phyloP scores from a whole-genome alignment of 352 stramenopile genomes.

The Phytophthora pinifolia region DNA sequence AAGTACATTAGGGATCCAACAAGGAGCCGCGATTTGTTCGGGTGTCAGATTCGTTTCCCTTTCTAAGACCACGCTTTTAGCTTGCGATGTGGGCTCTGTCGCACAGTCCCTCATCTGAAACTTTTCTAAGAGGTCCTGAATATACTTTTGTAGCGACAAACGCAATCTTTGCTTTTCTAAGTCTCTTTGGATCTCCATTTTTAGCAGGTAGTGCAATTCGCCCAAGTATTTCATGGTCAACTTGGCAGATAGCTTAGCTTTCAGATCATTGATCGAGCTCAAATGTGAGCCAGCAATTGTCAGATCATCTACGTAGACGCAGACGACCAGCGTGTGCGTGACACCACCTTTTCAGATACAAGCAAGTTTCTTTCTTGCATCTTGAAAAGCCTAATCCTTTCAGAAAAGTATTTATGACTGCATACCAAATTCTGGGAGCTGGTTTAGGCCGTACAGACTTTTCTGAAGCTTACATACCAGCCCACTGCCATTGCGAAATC shows the following conservation, averaged over 20 bases:
- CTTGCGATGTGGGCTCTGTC: constrained; percentile 1
- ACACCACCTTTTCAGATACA: constrained; percentile 17
- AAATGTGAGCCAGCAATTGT: constrained; percentile 7
- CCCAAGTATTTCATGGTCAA: constrained; percentile 9
- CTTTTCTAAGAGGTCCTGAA: constrained; percentile 2
- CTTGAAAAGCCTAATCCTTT: neutral
- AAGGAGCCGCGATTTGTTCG: constrained; percentile 1
- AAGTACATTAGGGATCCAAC: constrained; percentile 12
- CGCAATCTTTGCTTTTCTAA: neutral
- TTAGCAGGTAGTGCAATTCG: constrained; percentile 5
- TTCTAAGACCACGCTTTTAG: constrained; percentile 10
- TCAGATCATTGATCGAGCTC: constrained; percentile 1
- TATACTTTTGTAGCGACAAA: constrained; percentile 11
- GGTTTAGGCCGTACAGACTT: constrained; percentile 16
- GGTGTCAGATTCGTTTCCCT: neutral
- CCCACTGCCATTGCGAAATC: no score
- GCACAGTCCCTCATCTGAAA: constrained; percentile 7
- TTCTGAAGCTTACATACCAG: constrained; percentile 15
- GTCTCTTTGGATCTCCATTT: constrained; percentile 14
- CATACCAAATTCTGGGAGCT: constrained; percentile 13
- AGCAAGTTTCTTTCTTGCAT: constrained; percentile 15
- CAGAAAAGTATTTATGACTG: constrained; percentile 4
- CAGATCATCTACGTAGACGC: constrained; percentile 10
- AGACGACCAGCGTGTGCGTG: constrained; percentile 1
- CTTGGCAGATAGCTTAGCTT: constrained; percentile 1